Evolutionary conservation across 2,329 filamentous ascomycete genomes (phyloP).

Genomic region (Rhynchosporium secalis): DNA sequence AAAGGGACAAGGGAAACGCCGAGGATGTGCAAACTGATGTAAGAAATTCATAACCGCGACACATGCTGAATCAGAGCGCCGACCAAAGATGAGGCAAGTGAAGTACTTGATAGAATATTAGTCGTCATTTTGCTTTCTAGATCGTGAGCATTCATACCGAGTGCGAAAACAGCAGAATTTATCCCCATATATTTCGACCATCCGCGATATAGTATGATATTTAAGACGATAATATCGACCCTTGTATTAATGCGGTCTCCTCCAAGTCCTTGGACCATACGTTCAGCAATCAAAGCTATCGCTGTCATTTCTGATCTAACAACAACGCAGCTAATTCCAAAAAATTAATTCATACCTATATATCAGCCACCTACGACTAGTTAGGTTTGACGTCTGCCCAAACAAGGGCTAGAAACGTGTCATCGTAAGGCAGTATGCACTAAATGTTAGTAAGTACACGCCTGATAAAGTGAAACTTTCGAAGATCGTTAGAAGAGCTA

Average conservation of each 20-base stretch:
- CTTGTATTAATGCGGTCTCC: constrained; percentile 48
- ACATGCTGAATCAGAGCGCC: constrained; percentile 43
- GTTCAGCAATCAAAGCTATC: constrained; percentile 51
- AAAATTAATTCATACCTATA: constrained; percentile 41
- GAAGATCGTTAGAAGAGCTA: constrained; percentile 26
- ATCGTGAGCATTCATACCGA: constrained; percentile 45
- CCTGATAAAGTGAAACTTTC: constrained; percentile 16
- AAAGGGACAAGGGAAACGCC: constrained; percentile 15
- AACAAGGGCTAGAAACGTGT: constrained; percentile 29
- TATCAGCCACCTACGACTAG: constrained; percentile 48
- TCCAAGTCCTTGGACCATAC: constrained; percentile 55
- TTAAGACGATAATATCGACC: constrained; percentile 51
- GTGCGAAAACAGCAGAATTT: constrained; percentile 42
- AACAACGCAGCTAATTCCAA: constrained; percentile 51
- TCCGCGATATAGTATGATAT: constrained; percentile 51
- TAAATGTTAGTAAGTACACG: constrained; percentile 25
- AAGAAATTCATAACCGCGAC: constrained; percentile 42
- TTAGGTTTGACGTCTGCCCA: constrained; percentile 53
- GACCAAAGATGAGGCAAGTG: constrained; percentile 35
- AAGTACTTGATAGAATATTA: constrained; percentile 34
- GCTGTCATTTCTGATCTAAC: constrained; percentile 48
- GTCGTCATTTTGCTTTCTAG: constrained; percentile 28
- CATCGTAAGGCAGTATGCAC: constrained; percentile 26
- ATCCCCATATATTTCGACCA: constrained; percentile 46
- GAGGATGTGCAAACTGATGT: constrained; percentile 23